Evolutionary conservation across 768 basidiomycete species (phyloP).

Genomic region (Mycena venus): DNA sequence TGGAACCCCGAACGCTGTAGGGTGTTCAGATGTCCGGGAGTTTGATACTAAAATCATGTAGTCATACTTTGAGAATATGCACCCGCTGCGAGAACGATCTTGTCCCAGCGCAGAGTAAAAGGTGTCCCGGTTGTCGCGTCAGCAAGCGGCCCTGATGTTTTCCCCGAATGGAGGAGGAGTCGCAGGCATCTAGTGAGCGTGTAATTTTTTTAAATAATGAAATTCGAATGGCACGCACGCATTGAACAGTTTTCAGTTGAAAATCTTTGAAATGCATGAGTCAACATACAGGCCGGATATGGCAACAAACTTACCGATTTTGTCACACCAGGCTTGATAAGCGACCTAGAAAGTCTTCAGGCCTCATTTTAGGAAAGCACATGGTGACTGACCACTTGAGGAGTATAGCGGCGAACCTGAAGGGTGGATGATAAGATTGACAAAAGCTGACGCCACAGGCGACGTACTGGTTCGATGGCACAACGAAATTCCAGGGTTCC

Average conservation of each 20-base stretch:
- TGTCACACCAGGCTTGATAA: slow-evolving; percentile 84
- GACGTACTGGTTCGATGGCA: slow-evolving; percentile 82
- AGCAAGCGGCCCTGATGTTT: neutral
- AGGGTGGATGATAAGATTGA: neutral
- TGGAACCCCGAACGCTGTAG: slow-evolving; percentile 74
- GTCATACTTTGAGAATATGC: slow-evolving; percentile 85
- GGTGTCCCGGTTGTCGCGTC: slow-evolving; percentile 41
- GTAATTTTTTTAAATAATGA: neutral
- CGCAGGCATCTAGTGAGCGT: slow-evolving; percentile 68
- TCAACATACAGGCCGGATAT: neutral
- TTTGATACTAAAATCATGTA: neutral
- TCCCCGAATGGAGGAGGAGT: slow-evolving; percentile 59
- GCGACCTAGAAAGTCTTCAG: slow-evolving; percentile 55
- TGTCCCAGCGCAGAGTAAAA: slow-evolving; percentile 81
- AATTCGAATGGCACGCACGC: slow-evolving; percentile 57
- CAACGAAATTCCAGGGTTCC: slow-evolving; percentile 89
- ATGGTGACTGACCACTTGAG: slow-evolving; percentile 60
- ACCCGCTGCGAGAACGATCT: slow-evolving; percentile 87
- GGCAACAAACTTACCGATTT: slow-evolving; percentile 61
- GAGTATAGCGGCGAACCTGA: slow-evolving; percentile 69
- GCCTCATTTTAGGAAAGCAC: neutral
- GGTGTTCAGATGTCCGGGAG: slow-evolving; percentile 9
- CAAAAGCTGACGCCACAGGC: neutral
- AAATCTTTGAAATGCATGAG: slow-evolving; percentile 60
- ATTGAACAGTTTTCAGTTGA: slow-evolving; percentile 67